phyloP scores from a whole-genome alignment of 2,329 filamentous ascomycete genomes.

The Xylaria sp. region DNA sequence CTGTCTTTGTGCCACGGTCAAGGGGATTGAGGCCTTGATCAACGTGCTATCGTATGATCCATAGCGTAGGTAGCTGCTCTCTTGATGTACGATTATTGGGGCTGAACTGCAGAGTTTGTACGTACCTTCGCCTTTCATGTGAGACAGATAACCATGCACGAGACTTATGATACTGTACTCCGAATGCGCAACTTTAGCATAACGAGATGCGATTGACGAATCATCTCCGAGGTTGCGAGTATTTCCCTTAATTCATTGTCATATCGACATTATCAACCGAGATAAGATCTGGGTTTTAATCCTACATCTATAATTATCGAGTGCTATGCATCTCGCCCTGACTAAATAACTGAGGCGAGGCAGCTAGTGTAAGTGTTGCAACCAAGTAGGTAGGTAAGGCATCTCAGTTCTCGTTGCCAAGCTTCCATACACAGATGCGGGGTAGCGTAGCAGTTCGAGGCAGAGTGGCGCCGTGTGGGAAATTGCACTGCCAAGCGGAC shows the following conservation, averaged over 20 bases:
- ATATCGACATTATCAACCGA: conserved; percentile 2
- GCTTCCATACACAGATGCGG: conserved; percentile 24
- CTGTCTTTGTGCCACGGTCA: neutral
- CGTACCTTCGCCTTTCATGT: neutral
- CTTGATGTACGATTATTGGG: neutral
- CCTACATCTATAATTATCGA: conserved; percentile 2
- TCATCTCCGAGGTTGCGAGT: neutral
- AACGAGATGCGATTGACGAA: neutral
- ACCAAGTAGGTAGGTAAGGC: neutral
- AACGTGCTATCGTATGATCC: conserved; percentile 4
- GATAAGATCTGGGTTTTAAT: neutral
- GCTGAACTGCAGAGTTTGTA: neutral
- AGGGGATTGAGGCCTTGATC: conserved; percentile 6
- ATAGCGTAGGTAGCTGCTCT: neutral
- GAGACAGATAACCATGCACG: conserved; percentile 1
- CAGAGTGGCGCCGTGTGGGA: conserved; percentile 28
- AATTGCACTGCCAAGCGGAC: conserved; percentile 32
- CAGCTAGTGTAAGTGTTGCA: too few species aligned
- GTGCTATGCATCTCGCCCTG: neutral
- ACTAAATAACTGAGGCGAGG: neutral
- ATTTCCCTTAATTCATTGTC: conserved; percentile 4
- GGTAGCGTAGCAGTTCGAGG: conserved; percentile 32
- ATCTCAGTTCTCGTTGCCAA: conserved; percentile 25
- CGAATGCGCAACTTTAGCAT: conserved; percentile 4
- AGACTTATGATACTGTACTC: conserved; percentile 16